Evolutionary conservation across 192 early-diverging fungal genomes (phyloP).

Genomic region (Gryganskiella cystojenkinii): DNA sequence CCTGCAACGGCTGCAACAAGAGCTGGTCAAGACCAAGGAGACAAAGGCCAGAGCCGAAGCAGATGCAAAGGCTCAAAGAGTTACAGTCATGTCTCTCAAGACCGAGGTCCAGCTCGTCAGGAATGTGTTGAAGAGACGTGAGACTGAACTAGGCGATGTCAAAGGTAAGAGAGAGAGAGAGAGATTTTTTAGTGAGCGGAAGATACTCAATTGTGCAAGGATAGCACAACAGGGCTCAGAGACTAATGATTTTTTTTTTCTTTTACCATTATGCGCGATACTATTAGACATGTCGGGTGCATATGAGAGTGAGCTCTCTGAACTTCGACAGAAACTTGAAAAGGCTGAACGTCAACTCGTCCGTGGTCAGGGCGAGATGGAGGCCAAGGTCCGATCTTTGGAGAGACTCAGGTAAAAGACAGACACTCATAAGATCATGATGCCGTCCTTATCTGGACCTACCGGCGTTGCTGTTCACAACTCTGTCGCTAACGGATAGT

Average conservation of each 20-base stretch:
- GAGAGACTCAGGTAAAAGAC: conserved; percentile 28
- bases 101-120: conserved; percentile 48
- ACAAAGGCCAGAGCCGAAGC: conserved; percentile 40
- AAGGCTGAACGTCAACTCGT: conserved; percentile 33
- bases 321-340: conserved; percentile 40
- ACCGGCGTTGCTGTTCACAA: neutral
- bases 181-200: neutral
- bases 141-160: conserved; percentile 47
- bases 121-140: conserved; percentile 45
- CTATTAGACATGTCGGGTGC: conserved; percentile 37
- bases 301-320: conserved; percentile 39
- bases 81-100: conserved; percentile 45
- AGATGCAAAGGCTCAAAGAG: conserved; percentile 41
- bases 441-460: too few relatives aligned
- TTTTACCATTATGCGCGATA: neutral
- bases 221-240: too few relatives aligned
- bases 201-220: too few relatives aligned
- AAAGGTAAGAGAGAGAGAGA: conserved; percentile 28
- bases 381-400: conserved; percentile 36
- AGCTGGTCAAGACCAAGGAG: conserved; percentile 37
- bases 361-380: conserved; percentile 38
- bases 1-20: conserved; percentile 26
- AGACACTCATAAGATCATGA: too few relatives aligned
- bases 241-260: neutral
- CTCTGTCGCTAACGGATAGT: too few relatives aligned